Evolutionary conservation across 306 rosid species (phyloP), one percentile per base, ranked within the genome.

Genomic region (Trichosanthes cucumerina): DNA sequence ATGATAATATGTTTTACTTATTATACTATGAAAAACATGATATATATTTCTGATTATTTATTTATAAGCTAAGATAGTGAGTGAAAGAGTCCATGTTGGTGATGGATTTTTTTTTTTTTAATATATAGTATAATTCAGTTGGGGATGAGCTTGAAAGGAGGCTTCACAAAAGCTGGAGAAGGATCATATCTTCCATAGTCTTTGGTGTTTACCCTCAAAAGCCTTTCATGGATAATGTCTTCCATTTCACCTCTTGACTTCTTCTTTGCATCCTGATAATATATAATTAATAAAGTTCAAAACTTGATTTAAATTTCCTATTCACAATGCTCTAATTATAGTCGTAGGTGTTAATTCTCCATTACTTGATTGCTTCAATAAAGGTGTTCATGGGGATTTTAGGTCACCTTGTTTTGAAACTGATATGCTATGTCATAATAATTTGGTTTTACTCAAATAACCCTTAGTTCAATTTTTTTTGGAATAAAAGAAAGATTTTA

Each of bases 101-200:
- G 75, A 21, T 69, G 75, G 66, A 12, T 9, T n/a, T 16, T 19
- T 65, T 11, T 0, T 44, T 9, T 36, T n/a, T n/a, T n/a, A n/a
- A n/a, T n/a, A n/a, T n/a, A n/a, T n/a, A n/a, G n/a, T n/a, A n/a
- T n/a, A n/a, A n/a, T n/a, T 88, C 83, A 93, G 87, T 94, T 95
- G 34, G 93, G 99, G 34, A 95, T 92, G 87, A 91, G 97, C 93
- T 95, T 95, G 92, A 80, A 95, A 82, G 93, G 97, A 84, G 99
- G 99, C 86, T 95, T 92, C 14, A 92, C 89, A 78, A 95, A 83
- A 62, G 93, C 72, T 74, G 99, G 97, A 0, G 99, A 39, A 50
- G 99, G 97, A 83, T 95, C 93, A 82, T 92, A 95, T 81, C 88
- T 83, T 86, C 97, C 99, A 56, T 95, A 95, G 79, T 95, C 99